A percentile compares a stretch with the other conserved stretches of the same genome.
Conservation (phyloP, 305 asterid genomes). For the Solanum hybrid region DNA sequence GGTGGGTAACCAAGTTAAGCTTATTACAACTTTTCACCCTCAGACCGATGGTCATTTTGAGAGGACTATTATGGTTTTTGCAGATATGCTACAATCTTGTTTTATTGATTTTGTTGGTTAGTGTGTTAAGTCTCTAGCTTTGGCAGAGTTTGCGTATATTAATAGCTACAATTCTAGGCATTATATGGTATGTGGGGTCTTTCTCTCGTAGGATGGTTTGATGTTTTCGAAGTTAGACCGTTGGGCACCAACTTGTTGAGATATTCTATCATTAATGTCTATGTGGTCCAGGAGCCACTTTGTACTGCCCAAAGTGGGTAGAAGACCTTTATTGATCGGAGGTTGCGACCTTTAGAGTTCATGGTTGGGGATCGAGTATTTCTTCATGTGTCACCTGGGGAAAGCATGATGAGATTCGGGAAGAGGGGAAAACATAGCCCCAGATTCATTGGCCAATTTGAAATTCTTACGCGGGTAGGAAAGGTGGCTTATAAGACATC, state of each 20-base stretch:
- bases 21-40: neutral
- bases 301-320: neutral
- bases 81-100: neutral
- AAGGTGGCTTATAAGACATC: neutral
- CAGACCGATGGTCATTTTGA: neutral
- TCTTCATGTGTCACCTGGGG: no score
- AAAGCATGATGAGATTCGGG: neutral
- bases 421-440: neutral
- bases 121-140: neutral
- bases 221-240: neutral
- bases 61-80: neutral
- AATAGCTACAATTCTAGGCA: neutral
- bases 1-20: neutral
- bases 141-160: neutral
- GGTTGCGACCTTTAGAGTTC: neutral
- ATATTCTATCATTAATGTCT: neutral
- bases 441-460: neutral
- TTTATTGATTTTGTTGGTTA: neutral
- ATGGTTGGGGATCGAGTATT: neutral
- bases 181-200: neutral
- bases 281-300: neutral
- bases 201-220: neutral
- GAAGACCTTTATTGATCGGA: neutral
- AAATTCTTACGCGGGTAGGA: neutral
- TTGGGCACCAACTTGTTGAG: neutral